Evolutionary conservation across 805 yeast species (phyloP), one percentile per base, ranked within the genome.

Genomic region (Saturnispora quitensis): DNA sequence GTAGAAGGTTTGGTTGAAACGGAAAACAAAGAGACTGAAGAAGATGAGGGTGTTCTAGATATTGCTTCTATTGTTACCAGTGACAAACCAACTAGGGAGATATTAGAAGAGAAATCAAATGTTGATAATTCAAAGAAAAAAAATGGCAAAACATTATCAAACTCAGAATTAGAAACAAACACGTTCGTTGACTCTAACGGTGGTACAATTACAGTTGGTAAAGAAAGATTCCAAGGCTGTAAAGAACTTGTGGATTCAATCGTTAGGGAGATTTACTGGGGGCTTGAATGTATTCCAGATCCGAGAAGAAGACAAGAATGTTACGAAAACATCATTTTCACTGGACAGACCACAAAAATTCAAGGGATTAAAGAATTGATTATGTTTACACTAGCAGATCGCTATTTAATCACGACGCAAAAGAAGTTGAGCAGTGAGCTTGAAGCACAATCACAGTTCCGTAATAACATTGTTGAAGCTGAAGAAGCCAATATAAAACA

Each of bases 31-130:
- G 31, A 20, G 25, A 15, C 22, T 13, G 54, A 55, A n/a, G 59
- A 62, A 27, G 74, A 72, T 5, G 91, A 85, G 31, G 95, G 89
- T 50, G 80, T 82, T 3, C 74, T 89, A 38, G 96, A 91, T 65
- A 89, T 91, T 47, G 96, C 97, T 2, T 88, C 89, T 40, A 81
- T 90, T 58, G 93, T 90, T 12, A 79, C 93, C 1, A 82, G 87
- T 55, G 89, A 82, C 13, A 78, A 83, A 55, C 60, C 69, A 22
- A 80, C 89, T 2, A 73, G 86, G 48, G 89, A 60, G 46, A 59
- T 68, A 7, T 54, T 68, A 46, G 67, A 58, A 20, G 61, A 59
- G 35, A 64, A 60, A 40, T 58, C 55, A 15, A 56, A 58, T 28
- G 54, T 40, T 5, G 55, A 38, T 38, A 38, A 15, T 20, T 51